phyloP scores from a whole-genome alignment of 331 rosid genomes.

The Cydonia oblonga region DNA sequence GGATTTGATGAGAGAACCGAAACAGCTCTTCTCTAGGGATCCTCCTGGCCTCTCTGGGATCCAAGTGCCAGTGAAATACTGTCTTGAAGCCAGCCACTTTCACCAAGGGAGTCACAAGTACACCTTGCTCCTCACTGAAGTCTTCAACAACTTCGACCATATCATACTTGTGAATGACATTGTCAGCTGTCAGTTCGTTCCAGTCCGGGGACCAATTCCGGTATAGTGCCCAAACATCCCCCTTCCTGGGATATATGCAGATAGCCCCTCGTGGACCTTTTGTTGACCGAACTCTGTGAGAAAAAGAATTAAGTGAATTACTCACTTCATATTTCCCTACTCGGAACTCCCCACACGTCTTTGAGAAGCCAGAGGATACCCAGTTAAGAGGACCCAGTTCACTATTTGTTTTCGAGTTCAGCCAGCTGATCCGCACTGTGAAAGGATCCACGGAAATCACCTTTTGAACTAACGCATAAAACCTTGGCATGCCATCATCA shows the following conservation, averaged over 20 bases:
- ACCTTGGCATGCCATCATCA: conserved; percentile 37
- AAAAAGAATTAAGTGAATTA: conserved; percentile 29
- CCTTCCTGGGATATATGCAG: conserved; percentile 27
- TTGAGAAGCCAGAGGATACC: conserved; percentile 32
- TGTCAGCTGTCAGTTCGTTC: conserved; percentile 23
- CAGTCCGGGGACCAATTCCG: conserved; percentile 30
- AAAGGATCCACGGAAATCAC: conserved; percentile 22
- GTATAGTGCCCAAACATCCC: conserved; percentile 34
- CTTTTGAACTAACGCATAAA: conserved; percentile 24
- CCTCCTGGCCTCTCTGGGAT: conserved; percentile 19
- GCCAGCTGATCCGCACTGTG: conserved; percentile 24
- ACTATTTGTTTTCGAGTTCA: conserved; percentile 28
- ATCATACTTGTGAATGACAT: conserved; percentile 24
- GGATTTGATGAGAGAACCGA: conserved; percentile 29
- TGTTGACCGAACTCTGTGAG: conserved; percentile 29
- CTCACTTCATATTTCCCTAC: conserved; percentile 20
- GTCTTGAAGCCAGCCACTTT: conserved; percentile 23
- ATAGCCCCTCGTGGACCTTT: conserved; percentile 23
- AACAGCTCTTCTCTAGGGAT: conserved; percentile 21
- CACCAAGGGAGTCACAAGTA: conserved; percentile 23
- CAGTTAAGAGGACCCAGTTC: conserved; percentile 30
- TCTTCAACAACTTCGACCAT: conserved; percentile 34
- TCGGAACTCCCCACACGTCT: conserved; percentile 29
- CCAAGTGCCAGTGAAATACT: conserved; percentile 23
- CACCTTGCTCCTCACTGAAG: conserved; percentile 20